phyloP scores from a whole-genome alignment of 2,329 filamentous ascomycete species.

The Dothideomycetes sp. region DNA sequence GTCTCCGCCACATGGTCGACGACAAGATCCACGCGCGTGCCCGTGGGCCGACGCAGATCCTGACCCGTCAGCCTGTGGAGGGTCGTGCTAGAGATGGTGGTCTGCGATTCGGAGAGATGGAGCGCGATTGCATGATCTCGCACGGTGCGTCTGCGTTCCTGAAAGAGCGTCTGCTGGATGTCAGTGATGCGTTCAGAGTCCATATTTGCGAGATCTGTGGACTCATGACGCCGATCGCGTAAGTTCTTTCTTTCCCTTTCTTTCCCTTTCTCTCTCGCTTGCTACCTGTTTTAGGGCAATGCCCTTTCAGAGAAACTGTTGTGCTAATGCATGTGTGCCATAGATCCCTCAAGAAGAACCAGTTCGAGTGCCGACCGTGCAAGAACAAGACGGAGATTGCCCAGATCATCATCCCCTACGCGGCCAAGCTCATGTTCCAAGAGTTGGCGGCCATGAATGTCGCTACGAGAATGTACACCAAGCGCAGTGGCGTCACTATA shows the following conservation, averaged over 20 bases:
- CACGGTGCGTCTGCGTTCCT: conserved; percentile 94
- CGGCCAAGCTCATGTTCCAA: conserved; percentile 96
- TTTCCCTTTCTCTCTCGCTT: conserved; percentile 6
- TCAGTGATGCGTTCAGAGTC: conserved; percentile 94
- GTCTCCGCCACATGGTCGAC: conserved; percentile 97
- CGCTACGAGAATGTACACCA: conserved; percentile 88
- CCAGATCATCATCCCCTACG: conserved; percentile 95
- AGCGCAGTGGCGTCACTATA: conserved; percentile 9
- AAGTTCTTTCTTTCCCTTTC: conserved; percentile 37
- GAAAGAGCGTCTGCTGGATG: conserved; percentile 94
- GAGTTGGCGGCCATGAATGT: conserved; percentile 98
- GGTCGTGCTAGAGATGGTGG: conserved; percentile 97
- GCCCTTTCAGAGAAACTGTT: conserved; percentile 15
- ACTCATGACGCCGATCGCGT: conserved; percentile 98
- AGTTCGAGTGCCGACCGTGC: conserved; percentile 93
- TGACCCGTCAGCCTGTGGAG: conserved; percentile 94
- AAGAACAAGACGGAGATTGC: conserved; percentile 99
- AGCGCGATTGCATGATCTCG: conserved; percentile 99
- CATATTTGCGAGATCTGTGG: conserved; percentile 98
- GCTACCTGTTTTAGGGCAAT: too few relatives aligned
- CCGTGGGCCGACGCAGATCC: conserved; percentile 89
- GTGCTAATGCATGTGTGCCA: conserved; percentile 13
- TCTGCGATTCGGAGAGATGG: conserved; percentile 99
- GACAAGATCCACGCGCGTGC: conserved; percentile 99
- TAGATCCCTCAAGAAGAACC: conserved; percentile 65